Percentiles rank a stretch among this genome's conserved stretches.
Evolutionary conservation across 2,329 filamentous ascomycete species (phyloP).

Genomic region (Chalaropsis thielavioides): DNA sequence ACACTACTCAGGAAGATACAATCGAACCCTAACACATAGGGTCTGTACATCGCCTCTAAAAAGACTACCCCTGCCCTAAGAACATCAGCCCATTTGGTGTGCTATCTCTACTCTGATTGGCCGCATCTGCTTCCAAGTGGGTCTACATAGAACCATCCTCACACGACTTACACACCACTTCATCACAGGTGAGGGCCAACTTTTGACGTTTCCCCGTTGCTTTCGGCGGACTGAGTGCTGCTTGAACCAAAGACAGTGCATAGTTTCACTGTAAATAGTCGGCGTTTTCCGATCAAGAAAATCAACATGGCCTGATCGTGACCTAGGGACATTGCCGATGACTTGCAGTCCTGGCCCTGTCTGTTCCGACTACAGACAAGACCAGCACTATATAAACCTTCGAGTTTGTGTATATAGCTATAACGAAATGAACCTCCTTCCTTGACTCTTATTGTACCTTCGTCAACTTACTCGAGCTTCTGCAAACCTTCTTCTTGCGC

Average conservation of each 20-base stretch:
- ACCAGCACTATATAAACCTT: background rate
- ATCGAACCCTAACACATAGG: background rate
- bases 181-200: background rate
- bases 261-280: background rate
- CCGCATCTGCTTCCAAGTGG: background rate
- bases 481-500: too few species aligned
- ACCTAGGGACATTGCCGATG: background rate
- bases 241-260: background rate
- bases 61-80: background rate
- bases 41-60: background rate
- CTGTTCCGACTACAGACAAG: background rate
- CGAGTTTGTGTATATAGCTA: background rate
- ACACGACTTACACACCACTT: conserved; percentile 12
- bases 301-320: conserved; percentile 9
- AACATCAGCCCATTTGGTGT: conserved; percentile 8
- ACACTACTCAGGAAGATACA: background rate
- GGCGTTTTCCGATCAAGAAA: background rate
- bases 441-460: background rate
- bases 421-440: background rate
- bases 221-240: background rate
- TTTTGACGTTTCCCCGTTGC: background rate
- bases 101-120: background rate
- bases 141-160: conserved; percentile 9
- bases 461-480: too few species aligned
- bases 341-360: background rate